Base-by-base conservation (phyloP, 2,329 filamentous ascomycete genomes). In the Trichothecium sympodiale region DNA sequence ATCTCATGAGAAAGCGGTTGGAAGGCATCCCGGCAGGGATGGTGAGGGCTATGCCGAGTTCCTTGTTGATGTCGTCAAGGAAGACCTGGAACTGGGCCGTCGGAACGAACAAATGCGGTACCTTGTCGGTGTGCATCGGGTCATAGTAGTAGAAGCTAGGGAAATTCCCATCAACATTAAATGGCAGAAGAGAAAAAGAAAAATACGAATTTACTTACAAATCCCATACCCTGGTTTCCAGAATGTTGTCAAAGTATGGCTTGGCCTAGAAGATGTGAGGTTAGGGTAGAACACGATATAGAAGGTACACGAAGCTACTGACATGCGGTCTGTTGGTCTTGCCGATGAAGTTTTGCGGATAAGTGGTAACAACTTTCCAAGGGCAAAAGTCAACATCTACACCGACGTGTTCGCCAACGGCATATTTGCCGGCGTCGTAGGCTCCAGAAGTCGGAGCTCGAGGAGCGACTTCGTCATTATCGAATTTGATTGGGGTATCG, bases 181-280 rank as follows among this genome's bases (percentile, higher is more conserved):
- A 20, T 1, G 26, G 12, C 7, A 4, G 9, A n/a, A 25, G 28
- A 8, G 14, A 16, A 31, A 10, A 18, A 14, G 28, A 6, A 29
- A 14, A 6, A 6, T 7, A 29, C 8, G 8, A 33, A 13, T 4
- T 9, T 26, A 36, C 79, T 67, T 65, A 91, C 83, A 94, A 61
- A 42, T 89, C 77, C 87, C 87, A 94, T 9, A 62, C 50, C 39
- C 74, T 68, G 3, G 62, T 57, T 46, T 71, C 73, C 43, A 82
- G 64, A 34, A 84, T 69, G 3, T 53, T 49, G 25, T 71, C 62
- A 46, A 84, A 85, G 53, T 72, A 69, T 0, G 60, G 57, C 16
- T 44, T 47, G 4, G 56, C 59, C 65, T 69, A 37, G 20, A 6
- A 25, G 20, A 25, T 10, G 20, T 10, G 20, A 25, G 10, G 20